Base-by-base conservation (phyloP, 441 rosid genomes). In the Flueggea neowawraea region DNA sequence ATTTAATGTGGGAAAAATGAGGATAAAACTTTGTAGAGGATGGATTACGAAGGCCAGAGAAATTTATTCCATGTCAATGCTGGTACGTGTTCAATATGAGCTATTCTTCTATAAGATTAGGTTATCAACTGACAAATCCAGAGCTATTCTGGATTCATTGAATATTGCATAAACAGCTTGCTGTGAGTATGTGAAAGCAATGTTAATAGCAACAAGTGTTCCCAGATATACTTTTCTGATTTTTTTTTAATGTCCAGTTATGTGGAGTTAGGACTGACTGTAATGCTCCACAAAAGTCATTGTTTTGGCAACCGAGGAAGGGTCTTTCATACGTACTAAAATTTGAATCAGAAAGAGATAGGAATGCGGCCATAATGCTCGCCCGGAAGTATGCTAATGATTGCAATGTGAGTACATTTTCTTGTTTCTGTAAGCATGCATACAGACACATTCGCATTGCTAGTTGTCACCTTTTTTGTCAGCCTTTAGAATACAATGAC, bases 1-100 rank as follows among this genome's bases (percentile, higher is more conserved):
- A 58, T 78, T 92, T 60, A 89, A 87, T 60, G 73, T 88, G 68
- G 97, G 98, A 65, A 95, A 85, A 72, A 73, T 81, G 75, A 85
- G 99, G 86, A 78, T 95, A 76, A 95, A 95, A 78, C 93, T 95
- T 39, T 88, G 89, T 66, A 80, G 98, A 68, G 98, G 95, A 72
- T 90, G 97, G 97, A 92, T 90, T 52, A 77, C 99, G 49, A 92
- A 91, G 77, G 86, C 91, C 12, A 81, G 96, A 80, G 99, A 92
- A 77, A 85, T 74, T 55, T 95, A 90, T 77, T 90, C 96, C 0
- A 58, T 86, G 33, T 79, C 95, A 12, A 88, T 92, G 97, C 96
- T 78, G 99, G 99, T 95, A 77, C 6, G 50, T 14, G 12, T 47
- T 47, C 50, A 10, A 14, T 47, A 9, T 47, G 14, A 14, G 50